Conservation (phyloP, 352 stramenopile genomes). For the Globisporangium cederbergense region DNA sequence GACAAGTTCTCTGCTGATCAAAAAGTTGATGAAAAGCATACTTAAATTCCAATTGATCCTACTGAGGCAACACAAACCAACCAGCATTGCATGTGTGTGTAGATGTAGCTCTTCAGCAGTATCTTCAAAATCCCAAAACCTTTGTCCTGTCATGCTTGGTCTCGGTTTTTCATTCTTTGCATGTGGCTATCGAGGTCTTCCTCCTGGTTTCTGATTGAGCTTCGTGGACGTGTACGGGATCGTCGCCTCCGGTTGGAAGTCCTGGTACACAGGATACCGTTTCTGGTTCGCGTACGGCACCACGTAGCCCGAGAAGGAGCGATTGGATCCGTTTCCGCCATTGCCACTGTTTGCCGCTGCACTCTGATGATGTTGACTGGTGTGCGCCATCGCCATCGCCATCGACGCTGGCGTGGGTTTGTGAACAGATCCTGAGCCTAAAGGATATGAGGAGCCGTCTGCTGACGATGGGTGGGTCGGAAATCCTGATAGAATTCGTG, state of each 20-base stretch:
- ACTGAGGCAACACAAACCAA: slow-evolving; percentile 54
- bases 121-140: background rate
- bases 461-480: slow-evolving; percentile 40
- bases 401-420: slow-evolving; percentile 11
- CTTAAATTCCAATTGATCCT: slow-evolving; percentile 88
- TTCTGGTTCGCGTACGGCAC: slow-evolving; percentile 49
- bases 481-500: slow-evolving; percentile 17
- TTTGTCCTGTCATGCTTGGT: background rate
- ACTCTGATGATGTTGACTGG: background rate
- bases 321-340: background rate
- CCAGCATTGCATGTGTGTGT: background rate
- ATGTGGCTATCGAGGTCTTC: background rate
- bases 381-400: slow-evolving; percentile 1
- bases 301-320: slow-evolving; percentile 42
- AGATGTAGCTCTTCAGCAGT: background rate
- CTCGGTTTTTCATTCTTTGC: background rate
- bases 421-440: background rate
- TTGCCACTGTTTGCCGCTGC: slow-evolving; percentile 8
- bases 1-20: slow-evolving; percentile 71
- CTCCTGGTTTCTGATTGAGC: slow-evolving; percentile 21
- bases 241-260: slow-evolving; percentile 24
- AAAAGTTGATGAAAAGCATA: slow-evolving; percentile 57
- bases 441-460: slow-evolving; percentile 19
- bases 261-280: slow-evolving; percentile 29
- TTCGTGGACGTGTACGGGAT: slow-evolving; percentile 37